Evolutionary conservation across 371 early-diverging fungal genomes (phyloP).

Genomic region (Mucor piriformis): DNA sequence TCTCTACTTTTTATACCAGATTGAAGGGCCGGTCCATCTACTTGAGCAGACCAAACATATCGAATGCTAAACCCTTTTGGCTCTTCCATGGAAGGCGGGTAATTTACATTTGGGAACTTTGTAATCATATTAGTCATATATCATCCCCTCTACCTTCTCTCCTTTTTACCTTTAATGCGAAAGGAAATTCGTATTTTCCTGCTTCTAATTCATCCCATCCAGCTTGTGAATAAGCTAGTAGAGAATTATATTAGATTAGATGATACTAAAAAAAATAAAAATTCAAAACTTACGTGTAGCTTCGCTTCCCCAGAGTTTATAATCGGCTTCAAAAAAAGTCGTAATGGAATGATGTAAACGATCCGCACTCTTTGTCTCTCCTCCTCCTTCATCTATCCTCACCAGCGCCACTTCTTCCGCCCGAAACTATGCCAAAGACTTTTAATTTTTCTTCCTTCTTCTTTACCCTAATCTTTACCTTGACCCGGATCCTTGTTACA

Average conservation of each 20-base stretch:
- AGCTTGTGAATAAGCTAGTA: slow-evolving; percentile 47
- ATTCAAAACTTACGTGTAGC: slow-evolving; percentile 34
- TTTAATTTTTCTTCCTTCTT: not conserved
- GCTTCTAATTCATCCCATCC: slow-evolving; percentile 60
- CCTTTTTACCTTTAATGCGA: slow-evolving; percentile 58
- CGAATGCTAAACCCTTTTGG: slow-evolving; percentile 50
- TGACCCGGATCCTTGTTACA: slow-evolving; percentile 40
- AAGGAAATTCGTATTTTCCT: slow-evolving; percentile 58
- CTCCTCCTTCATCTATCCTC: slow-evolving; percentile 22
- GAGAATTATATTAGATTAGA: not conserved
- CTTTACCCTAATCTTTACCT: slow-evolving; percentile 29
- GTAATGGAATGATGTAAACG: slow-evolving; percentile 39
- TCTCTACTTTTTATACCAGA: slow-evolving; percentile 54
- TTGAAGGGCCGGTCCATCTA: slow-evolving; percentile 53
- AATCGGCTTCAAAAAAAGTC: slow-evolving; percentile 41
- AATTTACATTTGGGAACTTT: slow-evolving; percentile 57
- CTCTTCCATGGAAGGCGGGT: slow-evolving; percentile 53
- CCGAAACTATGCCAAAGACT: slow-evolving; percentile 34
- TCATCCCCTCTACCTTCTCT: too few relatives aligned
- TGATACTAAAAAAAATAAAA: too few relatives aligned
- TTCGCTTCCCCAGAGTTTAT: slow-evolving; percentile 39
- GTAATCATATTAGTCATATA: not conserved
- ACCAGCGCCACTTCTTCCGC: slow-evolving; percentile 46
- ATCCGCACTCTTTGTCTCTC: slow-evolving; percentile 21
- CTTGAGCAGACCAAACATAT: slow-evolving; percentile 60